Conservation (phyloP, 176 grass and related monocot genomes). For the Leersia perrieri region DNA sequence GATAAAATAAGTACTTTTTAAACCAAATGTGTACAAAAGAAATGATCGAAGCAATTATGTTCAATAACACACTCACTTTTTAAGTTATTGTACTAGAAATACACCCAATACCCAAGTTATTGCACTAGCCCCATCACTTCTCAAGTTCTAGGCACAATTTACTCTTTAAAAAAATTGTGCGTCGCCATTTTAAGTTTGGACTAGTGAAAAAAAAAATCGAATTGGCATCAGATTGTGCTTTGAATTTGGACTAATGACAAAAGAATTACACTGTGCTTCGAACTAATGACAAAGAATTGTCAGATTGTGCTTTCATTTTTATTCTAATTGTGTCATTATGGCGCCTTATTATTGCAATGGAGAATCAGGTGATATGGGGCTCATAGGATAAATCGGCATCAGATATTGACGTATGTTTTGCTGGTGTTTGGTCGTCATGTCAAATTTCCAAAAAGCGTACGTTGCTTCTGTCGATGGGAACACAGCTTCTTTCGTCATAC, state of each 20-base stretch:
- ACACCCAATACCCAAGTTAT: no score
- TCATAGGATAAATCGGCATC: background rate
- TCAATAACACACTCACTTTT: no score
- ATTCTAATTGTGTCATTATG: background rate
- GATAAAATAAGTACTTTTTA: no score
- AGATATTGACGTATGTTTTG: conserved; percentile 2
- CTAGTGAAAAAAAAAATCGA: background rate
- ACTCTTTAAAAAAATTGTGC: no score
- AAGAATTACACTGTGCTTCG: no score
- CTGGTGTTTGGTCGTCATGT: background rate
- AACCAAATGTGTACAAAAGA: no score
- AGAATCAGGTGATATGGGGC: background rate
- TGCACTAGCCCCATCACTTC: no score
- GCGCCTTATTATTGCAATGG: background rate
- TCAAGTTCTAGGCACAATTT: no score
- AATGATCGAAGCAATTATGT: no score
- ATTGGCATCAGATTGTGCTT: background rate
- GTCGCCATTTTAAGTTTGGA: background rate
- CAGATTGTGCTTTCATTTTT: background rate
- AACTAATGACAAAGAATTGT: background rate
- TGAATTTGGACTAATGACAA: background rate
- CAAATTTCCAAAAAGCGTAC: background rate
- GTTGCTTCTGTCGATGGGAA: background rate
- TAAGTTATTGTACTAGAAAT: no score
- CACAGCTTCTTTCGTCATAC: background rate